These are phyloP conservation scores for Neurospora sp. DNA, from an alignment of 495 filamentous ascomycete genomes.

Conservation along the genomic window DNA sequence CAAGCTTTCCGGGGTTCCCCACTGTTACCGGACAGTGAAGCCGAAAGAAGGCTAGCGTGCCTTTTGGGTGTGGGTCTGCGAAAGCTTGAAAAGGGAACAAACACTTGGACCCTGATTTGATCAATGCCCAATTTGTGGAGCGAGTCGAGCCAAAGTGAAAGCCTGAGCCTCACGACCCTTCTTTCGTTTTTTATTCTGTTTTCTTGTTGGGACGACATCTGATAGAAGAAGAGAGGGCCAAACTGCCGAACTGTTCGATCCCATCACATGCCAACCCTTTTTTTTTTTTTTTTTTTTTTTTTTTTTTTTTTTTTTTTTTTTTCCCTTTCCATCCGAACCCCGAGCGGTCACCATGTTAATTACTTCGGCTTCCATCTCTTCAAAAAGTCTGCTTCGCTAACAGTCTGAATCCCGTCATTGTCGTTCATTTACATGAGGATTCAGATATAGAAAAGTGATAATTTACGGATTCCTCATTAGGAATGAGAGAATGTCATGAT, in stretches of 20 bases:
- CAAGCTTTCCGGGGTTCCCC: neutral
- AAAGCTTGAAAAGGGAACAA: neutral
- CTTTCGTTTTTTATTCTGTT: neutral
- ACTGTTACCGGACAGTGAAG: neutral
- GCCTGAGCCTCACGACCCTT: neutral
- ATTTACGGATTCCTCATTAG: neutral
- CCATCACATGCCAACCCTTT: neutral
- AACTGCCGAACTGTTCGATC: neutral
- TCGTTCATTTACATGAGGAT: neutral
- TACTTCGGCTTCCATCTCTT: neutral
- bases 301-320: too few relatives aligned
- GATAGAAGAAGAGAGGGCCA: neutral
- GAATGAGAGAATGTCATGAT: neutral
- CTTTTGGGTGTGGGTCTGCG: neutral
- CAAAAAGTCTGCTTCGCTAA: neutral
- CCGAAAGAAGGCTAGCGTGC: neutral
- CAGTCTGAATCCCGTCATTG: neutral
- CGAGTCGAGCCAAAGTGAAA: neutral
- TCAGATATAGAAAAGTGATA: neutral
- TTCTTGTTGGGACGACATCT: neutral
- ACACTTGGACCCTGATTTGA: neutral
- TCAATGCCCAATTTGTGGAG: neutral
- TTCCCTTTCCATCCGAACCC: neutral
- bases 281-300: too few relatives aligned
- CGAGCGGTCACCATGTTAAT: neutral